These are phyloP conservation scores for Yamagishiella unicocca DNA, from an alignment of 139 green algal genomes.

Conservation along the genomic window DNA sequence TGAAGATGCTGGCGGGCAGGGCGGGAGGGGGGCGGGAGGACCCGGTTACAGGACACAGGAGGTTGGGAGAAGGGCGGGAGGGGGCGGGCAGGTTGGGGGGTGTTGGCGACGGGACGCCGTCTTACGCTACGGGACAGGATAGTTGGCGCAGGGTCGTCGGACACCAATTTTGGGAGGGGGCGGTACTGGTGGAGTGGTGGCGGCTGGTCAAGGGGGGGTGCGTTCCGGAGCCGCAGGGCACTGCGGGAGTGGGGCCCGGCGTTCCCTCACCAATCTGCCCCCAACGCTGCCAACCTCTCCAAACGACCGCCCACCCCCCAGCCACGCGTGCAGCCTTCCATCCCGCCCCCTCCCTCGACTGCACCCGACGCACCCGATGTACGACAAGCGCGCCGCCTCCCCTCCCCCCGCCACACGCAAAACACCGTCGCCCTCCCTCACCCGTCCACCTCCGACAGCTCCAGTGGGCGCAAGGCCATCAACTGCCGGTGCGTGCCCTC, in stretches of 20 bases:
- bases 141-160: no score
- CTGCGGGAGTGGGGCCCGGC: not conserved
- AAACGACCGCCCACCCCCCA: no score
- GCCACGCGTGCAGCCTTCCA: no score
- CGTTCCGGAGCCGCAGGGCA: not conserved
- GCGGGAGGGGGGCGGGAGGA: not conserved
- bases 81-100: not conserved
- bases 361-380: no score
- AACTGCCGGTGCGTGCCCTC: constrained; percentile 90
- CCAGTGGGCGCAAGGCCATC: constrained; percentile 48
- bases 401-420: not conserved
- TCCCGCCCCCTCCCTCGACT: no score
- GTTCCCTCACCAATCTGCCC: no score
- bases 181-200: not conserved
- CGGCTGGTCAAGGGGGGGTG: not conserved
- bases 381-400: no score
- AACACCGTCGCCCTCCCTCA: constrained; percentile 12
- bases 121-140: no score
- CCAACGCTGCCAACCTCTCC: no score
- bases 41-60: no score
- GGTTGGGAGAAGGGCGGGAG: not conserved
- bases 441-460: constrained; percentile 59
- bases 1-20: constrained; percentile 73
- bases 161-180: not conserved
- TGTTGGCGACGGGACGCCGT: not conserved